These are phyloP conservation scores for Scedosporium aurantiacum DNA, from an alignment of 2,329 filamentous ascomycete species.

Conservation along the genomic window DNA sequence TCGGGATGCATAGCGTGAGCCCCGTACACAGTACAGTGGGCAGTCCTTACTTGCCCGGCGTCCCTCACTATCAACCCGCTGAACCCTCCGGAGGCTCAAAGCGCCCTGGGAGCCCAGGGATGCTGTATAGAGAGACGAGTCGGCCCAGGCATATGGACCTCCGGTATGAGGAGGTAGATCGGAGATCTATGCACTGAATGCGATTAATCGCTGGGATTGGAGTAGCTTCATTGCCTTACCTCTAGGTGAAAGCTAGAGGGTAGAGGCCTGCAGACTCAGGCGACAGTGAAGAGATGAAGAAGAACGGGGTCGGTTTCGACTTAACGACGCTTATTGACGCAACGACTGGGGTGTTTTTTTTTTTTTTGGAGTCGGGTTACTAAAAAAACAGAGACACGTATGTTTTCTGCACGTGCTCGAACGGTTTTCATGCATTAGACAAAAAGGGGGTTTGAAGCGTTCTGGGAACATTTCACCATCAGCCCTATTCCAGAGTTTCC, in stretches of 20 bases:
- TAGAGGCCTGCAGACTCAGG: too few relatives aligned
- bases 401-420: not conserved
- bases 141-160: slow-evolving; percentile 8
- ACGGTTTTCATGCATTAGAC: not conserved
- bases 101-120: slow-evolving; percentile 39
- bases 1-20: slow-evolving; percentile 26
- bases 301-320: slow-evolving; percentile 43
- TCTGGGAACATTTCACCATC: not conserved
- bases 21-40: slow-evolving; percentile 25
- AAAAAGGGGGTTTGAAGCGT: not conserved
- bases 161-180: not conserved
- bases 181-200: not conserved
- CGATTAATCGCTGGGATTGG: not conserved
- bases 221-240: not conserved
- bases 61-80: not conserved
- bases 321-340: slow-evolving; percentile 10
- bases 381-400: too few relatives aligned
- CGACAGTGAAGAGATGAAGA: slow-evolving; percentile 30
- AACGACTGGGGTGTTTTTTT: not conserved
- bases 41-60: slow-evolving; percentile 21
- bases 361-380: not conserved
- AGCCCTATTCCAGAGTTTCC: not conserved
- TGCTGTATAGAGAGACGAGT: slow-evolving; percentile 30
- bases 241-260: too few relatives aligned
- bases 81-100: slow-evolving; percentile 26